Conservation (phyloP, 2,329 filamentous ascomycete species). For the Fusarium decemcellulare region DNA sequence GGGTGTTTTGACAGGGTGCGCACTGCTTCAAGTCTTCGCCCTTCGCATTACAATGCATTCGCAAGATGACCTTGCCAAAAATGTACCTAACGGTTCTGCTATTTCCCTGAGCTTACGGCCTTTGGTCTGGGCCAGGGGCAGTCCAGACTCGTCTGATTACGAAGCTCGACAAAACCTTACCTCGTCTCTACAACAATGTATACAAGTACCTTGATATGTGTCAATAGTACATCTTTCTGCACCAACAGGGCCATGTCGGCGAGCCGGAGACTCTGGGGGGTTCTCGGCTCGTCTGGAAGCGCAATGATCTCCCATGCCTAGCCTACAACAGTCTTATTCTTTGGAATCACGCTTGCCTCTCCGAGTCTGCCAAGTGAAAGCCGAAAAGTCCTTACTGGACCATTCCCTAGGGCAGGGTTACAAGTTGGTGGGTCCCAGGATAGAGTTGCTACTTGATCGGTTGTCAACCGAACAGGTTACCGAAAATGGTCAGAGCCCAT, state of each 20-base stretch:
- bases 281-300: too few species aligned
- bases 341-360: too few species aligned
- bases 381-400: too few species aligned
- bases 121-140: not conserved
- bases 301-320: too few species aligned
- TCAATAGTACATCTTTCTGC: not conserved
- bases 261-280: not conserved
- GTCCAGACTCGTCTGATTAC: not conserved
- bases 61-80: not conserved
- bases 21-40: not conserved
- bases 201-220: not conserved
- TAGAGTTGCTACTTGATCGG: too few species aligned
- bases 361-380: too few species aligned
- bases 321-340: too few species aligned
- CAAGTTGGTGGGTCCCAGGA: too few species aligned
- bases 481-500: too few species aligned
- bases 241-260: not conserved
- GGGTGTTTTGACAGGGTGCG: not conserved
- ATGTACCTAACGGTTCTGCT: fast-evolving
- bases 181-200: not conserved
- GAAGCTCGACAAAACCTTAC: not conserved
- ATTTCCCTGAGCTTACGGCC: not conserved
- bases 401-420: too few species aligned
- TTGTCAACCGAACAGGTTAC: too few species aligned
- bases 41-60: not conserved